phyloP scores from a whole-genome alignment of 805 yeast genomes.

The Brettanomyces nanus region DNA sequence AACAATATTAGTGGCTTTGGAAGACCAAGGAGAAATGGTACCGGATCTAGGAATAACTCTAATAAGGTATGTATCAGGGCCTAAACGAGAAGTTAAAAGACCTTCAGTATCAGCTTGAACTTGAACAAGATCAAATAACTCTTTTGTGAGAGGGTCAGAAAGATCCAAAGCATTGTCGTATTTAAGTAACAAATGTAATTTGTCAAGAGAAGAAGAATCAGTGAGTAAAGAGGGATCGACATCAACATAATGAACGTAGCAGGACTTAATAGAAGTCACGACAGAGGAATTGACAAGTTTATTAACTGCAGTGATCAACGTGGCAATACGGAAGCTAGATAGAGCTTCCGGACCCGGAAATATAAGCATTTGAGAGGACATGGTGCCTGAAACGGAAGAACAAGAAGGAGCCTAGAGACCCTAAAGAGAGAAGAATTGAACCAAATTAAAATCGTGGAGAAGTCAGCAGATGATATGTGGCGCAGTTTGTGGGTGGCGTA shows the following conservation, averaged over 20 bases:
- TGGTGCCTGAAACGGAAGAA: conserved; percentile 2
- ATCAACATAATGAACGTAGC: conserved; percentile 76
- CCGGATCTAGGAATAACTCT: conserved; percentile 89
- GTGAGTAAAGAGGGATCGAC: conserved; percentile 28
- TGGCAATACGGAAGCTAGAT: conserved; percentile 77
- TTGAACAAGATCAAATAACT: conserved; percentile 19
- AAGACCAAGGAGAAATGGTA: conserved; percentile 98
- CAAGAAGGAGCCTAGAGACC: not conserved
- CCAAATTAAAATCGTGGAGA: too few species aligned
- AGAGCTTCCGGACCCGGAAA: conserved; percentile 88
- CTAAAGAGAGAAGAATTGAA: too few species aligned
- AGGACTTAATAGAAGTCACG: conserved; percentile 62
- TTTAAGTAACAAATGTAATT: conserved; percentile 55
- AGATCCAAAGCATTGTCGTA: conserved; percentile 65
- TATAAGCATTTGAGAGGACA: conserved; percentile 28
- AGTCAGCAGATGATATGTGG: too few species aligned
- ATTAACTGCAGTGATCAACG: conserved; percentile 64
- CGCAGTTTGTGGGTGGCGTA: too few species aligned
- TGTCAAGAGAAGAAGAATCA: conserved; percentile 32
- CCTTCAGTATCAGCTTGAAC: conserved; percentile 20
- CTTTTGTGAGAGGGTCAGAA: conserved; percentile 28
- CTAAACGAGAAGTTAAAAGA: conserved; percentile 18
- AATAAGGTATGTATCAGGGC: conserved; percentile 45
- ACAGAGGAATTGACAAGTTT: conserved; percentile 58
- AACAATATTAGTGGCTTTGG: conserved; percentile 94